Conservation (phyloP, 805 yeast species). For the Millerago galiae region DNA sequence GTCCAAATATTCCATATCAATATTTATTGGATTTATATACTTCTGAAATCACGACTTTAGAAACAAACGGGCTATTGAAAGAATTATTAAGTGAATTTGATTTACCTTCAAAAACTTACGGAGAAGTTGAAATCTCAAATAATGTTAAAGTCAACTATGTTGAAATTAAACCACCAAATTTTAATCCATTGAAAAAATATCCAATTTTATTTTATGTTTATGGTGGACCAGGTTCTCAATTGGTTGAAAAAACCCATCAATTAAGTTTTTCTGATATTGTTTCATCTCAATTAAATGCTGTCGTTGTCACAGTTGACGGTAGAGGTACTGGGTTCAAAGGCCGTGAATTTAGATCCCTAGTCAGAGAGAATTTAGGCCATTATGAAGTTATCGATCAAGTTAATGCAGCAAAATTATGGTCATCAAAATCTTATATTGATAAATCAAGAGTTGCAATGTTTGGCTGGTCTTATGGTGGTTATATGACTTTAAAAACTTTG, state of each 20-base stretch:
- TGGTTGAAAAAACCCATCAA: constrained; percentile 56
- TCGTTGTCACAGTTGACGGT: constrained; percentile 94
- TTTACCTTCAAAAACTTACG: constrained; percentile 49
- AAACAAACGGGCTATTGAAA: constrained; percentile 36
- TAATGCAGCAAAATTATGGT: constrained; percentile 72
- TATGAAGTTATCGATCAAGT: constrained; percentile 86
- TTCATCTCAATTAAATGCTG: constrained; percentile 70
- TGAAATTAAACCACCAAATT: constrained; percentile 73
- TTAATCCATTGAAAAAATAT: constrained; percentile 48
- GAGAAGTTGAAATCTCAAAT: constrained; percentile 45
- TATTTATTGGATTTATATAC: constrained; percentile 51
- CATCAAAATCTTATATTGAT: constrained; percentile 57
- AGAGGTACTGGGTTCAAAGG: constrained; percentile 95
- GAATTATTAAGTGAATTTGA: constrained; percentile 37
- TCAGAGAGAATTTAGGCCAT: constrained; percentile 75
- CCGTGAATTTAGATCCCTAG: constrained; percentile 65
- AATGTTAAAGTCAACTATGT: constrained; percentile 49
- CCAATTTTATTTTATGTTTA: constrained; percentile 88
- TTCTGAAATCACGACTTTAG: constrained; percentile 24
- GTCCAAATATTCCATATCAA: constrained; percentile 81
- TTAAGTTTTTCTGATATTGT: constrained; percentile 68
- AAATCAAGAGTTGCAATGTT: constrained; percentile 69
- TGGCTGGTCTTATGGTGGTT: constrained; percentile 99
- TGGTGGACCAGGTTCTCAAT: constrained; percentile 95
- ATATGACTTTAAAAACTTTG: constrained; percentile 79